These are phyloP conservation scores for Gamarada debralockiae DNA, from an alignment of 495 filamentous ascomycete species.

Conservation along the genomic window DNA sequence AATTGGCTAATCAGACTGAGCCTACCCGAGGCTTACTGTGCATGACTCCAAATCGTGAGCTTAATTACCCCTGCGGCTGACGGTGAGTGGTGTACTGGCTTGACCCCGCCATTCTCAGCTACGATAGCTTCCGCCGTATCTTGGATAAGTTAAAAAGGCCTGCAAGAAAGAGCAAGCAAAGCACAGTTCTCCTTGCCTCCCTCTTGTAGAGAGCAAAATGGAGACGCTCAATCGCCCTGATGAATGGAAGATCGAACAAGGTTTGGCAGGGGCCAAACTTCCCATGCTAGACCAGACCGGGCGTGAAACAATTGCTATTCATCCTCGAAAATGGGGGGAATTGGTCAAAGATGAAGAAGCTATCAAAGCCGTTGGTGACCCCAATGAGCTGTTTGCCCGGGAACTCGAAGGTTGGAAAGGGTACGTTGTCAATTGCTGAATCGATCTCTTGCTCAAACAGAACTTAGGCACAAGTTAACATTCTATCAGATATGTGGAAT, in stretches of 20 bases:
- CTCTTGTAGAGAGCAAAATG: background rate
- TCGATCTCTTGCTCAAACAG: no score
- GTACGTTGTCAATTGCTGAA: background rate
- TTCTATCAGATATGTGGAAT: slow-evolving; percentile 62
- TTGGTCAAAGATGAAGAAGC: slow-evolving; percentile 33
- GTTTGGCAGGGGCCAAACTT: slow-evolving; percentile 8
- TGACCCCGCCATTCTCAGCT: background rate
- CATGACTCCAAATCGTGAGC: no score
- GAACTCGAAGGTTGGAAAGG: slow-evolving; percentile 37
- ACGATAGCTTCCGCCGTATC: background rate
- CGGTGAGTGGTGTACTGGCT: background rate
- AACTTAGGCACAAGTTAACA: no score
- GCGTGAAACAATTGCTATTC: background rate
- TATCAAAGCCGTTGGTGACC: slow-evolving; percentile 27
- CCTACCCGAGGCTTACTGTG: no score
- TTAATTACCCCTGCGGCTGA: background rate
- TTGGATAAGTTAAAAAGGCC: background rate
- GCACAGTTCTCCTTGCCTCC: background rate
- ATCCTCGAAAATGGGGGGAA: slow-evolving; percentile 5
- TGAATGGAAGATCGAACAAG: slow-evolving; percentile 12
- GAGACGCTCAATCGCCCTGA: background rate
- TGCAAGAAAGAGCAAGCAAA: background rate
- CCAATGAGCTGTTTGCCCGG: slow-evolving; percentile 31
- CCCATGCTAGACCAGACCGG: background rate
- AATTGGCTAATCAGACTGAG: no score